Evolutionary conservation across 78 protist genomes (phyloP).

Genomic region (Chrysochromulina parva): DNA sequence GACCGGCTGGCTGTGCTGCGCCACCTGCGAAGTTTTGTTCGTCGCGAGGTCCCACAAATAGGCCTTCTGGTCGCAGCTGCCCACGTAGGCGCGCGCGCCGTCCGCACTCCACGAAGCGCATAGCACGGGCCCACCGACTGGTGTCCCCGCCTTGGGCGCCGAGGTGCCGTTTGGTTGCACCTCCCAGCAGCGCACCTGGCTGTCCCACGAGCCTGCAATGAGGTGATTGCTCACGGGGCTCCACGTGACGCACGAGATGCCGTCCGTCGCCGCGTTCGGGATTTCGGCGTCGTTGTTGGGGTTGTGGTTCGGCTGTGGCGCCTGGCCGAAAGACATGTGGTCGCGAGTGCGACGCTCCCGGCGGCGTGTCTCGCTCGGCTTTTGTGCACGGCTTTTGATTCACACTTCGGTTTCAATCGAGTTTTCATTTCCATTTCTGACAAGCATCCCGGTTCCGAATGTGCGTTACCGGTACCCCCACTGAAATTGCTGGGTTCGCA

Average conservation of each 20-base stretch:
- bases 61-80: neutral
- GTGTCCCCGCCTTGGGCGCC: neutral
- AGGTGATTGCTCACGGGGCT: neutral
- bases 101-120: neutral
- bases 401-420: too few species aligned
- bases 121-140: slow-evolving; percentile 13
- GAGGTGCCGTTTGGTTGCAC: neutral
- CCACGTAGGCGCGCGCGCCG: slow-evolving; percentile 3
- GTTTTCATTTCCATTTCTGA: too few species aligned
- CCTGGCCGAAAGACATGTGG: too few species aligned
- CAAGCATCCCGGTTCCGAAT: too few species aligned
- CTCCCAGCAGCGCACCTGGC: slow-evolving; percentile 12
- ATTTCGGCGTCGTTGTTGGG: slow-evolving; percentile 8
- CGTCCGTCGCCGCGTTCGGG: neutral
- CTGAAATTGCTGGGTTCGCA: too few species aligned
- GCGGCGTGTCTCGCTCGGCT: too few species aligned
- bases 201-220: slow-evolving; percentile 39
- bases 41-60: slow-evolving; percentile 13
- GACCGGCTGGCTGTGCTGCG: slow-evolving; percentile 72
- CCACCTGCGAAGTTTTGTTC: neutral
- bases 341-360: too few species aligned
- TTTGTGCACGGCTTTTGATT: too few species aligned
- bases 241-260: neutral
- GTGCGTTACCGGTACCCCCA: too few species aligned
- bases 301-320: neutral